Evolutionary conservation across 2,329 filamentous ascomycete genomes (phyloP).

Genomic region (Fusarium napiforme): DNA sequence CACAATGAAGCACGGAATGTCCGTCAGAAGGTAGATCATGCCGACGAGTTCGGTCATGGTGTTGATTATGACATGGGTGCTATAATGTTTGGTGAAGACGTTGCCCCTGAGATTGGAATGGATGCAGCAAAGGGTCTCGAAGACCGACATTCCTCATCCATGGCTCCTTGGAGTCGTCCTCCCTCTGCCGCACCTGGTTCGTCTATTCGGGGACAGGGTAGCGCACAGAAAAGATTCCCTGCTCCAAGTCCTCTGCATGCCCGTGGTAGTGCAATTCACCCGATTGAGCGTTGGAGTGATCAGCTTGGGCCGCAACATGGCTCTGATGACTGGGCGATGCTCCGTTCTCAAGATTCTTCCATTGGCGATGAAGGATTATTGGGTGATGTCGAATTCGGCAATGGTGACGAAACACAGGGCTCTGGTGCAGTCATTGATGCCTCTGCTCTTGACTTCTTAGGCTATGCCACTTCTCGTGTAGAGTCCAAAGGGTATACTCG

Average conservation of each 20-base stretch:
- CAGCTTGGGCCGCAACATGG: conserved; percentile 47
- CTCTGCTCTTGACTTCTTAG: conserved; percentile 59
- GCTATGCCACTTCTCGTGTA: conserved; percentile 54
- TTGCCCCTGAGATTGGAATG: conserved; percentile 73
- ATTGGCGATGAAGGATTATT: conserved; percentile 42
- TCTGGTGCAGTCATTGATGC: conserved; percentile 54
- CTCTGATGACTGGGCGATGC: conserved; percentile 48
- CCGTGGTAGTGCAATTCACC: conserved; percentile 50
- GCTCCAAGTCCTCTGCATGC: conserved; percentile 54
- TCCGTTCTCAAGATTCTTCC: conserved; percentile 47
- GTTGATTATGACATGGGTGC: conserved; percentile 42
- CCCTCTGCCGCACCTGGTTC: conserved; percentile 60
- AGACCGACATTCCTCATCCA: conserved; percentile 69
- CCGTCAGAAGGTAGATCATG: conserved; percentile 49
- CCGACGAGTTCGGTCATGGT: conserved; percentile 45
- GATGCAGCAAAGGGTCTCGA: conserved; percentile 73
- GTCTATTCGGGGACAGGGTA: conserved; percentile 54
- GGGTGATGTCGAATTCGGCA: conserved; percentile 30
- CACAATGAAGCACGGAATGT: conserved; percentile 52
- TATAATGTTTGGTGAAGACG: conserved; percentile 52
- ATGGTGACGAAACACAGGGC: conserved; percentile 46
- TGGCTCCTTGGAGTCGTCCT: conserved; percentile 64
- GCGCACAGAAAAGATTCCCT: conserved; percentile 48
- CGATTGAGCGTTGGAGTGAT: conserved; percentile 62
- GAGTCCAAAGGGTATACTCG: conserved; percentile 48